Conservation (phyloP, 1,139 yeast species). For the Candida glucosophila region DNA sequence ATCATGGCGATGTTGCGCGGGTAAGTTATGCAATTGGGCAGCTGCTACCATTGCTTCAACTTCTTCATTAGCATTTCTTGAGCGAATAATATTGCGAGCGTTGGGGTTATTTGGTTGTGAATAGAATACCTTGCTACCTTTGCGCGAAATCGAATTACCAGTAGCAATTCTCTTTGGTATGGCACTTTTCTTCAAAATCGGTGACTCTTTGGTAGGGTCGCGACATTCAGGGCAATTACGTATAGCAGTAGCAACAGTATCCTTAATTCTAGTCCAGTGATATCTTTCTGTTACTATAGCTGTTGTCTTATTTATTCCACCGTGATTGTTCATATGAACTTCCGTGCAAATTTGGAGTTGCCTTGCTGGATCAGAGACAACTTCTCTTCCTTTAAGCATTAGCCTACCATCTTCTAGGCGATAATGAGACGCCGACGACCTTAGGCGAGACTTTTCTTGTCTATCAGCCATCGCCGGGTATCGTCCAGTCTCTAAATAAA, state of each 20-base stretch:
- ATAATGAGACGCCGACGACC: constrained; percentile 80
- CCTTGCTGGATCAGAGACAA: constrained; percentile 62
- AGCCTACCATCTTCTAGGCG: constrained; percentile 62
- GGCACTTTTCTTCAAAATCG: constrained; percentile 18
- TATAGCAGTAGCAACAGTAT: constrained; percentile 75
- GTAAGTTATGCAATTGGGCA: constrained; percentile 24
- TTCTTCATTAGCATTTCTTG: constrained; percentile 16
- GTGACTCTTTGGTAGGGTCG: constrained; percentile 25
- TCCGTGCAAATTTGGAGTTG: constrained; percentile 73
- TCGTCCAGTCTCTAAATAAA: constrained; percentile 73
- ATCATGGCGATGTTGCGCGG: constrained; percentile 18
- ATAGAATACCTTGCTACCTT: constrained; percentile 10
- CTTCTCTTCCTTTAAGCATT: constrained; percentile 73
- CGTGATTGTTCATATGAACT: constrained; percentile 61
- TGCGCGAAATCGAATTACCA: constrained; percentile 5
- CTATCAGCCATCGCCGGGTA: constrained; percentile 81
- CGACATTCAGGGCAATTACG: constrained; percentile 72
- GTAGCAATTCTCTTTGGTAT: constrained; percentile 15
- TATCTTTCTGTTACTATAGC: constrained; percentile 67
- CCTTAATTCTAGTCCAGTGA: constrained; percentile 89
- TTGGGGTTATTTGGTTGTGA: constrained; percentile 15
- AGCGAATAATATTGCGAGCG: constrained; percentile 14
- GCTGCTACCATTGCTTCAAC: constrained; percentile 30
- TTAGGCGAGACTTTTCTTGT: constrained; percentile 72
- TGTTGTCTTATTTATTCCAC: constrained; percentile 89